Evolutionary conservation across 1,284 basidiomycete species (phyloP).

Genomic region (Rhodotorula sp.): DNA sequence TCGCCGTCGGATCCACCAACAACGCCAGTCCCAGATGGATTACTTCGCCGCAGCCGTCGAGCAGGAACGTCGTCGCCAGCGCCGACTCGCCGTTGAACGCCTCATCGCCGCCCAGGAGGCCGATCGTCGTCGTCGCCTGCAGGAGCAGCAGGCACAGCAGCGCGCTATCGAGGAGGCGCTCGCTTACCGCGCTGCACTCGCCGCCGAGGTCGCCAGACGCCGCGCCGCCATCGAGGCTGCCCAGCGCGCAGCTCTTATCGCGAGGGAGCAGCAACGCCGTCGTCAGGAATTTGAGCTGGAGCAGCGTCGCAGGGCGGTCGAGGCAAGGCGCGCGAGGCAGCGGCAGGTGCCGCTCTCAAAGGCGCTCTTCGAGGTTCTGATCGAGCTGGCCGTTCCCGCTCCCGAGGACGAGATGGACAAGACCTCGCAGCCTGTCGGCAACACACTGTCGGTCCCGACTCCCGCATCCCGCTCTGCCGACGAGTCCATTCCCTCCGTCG

Average conservation of each 20-base stretch:
- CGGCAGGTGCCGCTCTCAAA: neutral
- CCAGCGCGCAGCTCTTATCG: neutral
- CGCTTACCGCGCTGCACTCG: slow-evolving; percentile 1
- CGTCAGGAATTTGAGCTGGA: slow-evolving; percentile 12
- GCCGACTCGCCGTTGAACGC: slow-evolving; percentile 2
- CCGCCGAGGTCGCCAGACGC: neutral
- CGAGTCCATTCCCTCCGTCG: neutral
- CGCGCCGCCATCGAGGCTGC: neutral
- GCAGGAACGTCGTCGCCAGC: neutral
- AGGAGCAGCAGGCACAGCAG: neutral
- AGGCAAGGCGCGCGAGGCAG: slow-evolving; percentile 4
- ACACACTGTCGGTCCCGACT: neutral
- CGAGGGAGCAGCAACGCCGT: slow-evolving; percentile 5
- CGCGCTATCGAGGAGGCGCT: neutral
- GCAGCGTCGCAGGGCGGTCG: slow-evolving; percentile 6
- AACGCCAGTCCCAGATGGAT: neutral
- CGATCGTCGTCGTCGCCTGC: slow-evolving; percentile 6
- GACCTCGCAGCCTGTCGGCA: neutral
- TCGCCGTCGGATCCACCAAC: neutral
- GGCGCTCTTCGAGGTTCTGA: slow-evolving; percentile 2
- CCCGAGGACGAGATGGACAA: neutral
- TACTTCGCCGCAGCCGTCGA: neutral
- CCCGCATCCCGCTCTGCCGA: neutral
- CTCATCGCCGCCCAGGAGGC: neutral
- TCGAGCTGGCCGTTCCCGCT: neutral